Evolutionary conservation across 2,329 filamentous ascomycete species (phyloP).

Genomic region (Ceratocystis alfenasii): DNA sequence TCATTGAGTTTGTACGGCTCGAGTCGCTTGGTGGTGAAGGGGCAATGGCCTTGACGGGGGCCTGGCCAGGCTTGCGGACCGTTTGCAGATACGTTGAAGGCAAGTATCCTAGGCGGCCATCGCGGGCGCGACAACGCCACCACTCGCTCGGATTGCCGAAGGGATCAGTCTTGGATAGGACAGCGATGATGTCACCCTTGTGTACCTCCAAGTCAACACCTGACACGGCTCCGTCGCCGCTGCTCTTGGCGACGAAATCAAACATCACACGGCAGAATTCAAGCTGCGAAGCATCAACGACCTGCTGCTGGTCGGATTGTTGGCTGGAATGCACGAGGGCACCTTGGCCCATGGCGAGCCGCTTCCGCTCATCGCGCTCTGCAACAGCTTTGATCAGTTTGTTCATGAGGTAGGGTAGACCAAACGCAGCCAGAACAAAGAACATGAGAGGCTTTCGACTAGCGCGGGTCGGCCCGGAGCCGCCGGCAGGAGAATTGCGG

Average conservation of each 20-base stretch:
- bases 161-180: slow-evolving; percentile 84
- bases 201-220: slow-evolving; percentile 83
- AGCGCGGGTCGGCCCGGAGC: slow-evolving; percentile 59
- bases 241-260: slow-evolving; percentile 71
- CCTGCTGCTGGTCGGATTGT: slow-evolving; percentile 37
- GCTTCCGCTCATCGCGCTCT: slow-evolving; percentile 60
- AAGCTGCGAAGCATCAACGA: slow-evolving; percentile 76
- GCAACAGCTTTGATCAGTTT: slow-evolving; percentile 81
- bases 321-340: slow-evolving; percentile 33
- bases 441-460: slow-evolving; percentile 94
- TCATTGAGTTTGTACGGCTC: slow-evolving; percentile 40
- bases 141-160: slow-evolving; percentile 87
- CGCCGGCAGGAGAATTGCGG: slow-evolving; percentile 40
- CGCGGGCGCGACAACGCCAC: slow-evolving; percentile 88
- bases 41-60: slow-evolving; percentile 41
- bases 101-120: slow-evolving; percentile 83
- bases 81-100: slow-evolving; percentile 84
- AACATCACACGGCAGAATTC: slow-evolving; percentile 93
- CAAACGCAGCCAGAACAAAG: slow-evolving; percentile 88
- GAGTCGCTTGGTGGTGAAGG: slow-evolving; percentile 36
- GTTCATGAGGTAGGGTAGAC: slow-evolving; percentile 90
- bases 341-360: slow-evolving; percentile 37
- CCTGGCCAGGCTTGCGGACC: slow-evolving; percentile 38
- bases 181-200: slow-evolving; percentile 91
- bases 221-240: slow-evolving; percentile 36